Percentiles rank a stretch among this genome's conserved stretches.
phyloP scores from a whole-genome alignment of 2,329 filamentous ascomycete genomes.

The Teratosphaeria gauchensis region DNA sequence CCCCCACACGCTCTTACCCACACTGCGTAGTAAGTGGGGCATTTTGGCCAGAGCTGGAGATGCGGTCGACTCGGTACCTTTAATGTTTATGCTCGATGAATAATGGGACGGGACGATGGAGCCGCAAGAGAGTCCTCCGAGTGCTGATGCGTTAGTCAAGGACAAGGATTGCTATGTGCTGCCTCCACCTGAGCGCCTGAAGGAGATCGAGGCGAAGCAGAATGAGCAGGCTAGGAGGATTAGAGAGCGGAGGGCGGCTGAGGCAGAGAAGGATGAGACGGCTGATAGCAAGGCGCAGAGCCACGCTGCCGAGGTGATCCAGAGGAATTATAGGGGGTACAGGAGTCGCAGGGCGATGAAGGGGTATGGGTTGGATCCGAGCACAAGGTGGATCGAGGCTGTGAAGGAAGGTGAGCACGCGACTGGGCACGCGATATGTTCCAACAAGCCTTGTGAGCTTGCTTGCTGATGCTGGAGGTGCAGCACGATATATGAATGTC shows the following conservation, averaged over 20 bases:
- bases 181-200: conserved; percentile 23
- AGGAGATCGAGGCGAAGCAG: conserved; percentile 25
- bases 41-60: neutral
- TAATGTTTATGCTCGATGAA: neutral
- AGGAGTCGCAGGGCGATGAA: conserved; percentile 59
- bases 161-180: conserved; percentile 6
- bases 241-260: conserved; percentile 8
- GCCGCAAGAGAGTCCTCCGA: neutral
- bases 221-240: conserved; percentile 20
- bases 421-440: neutral
- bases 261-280: conserved; percentile 2
- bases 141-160: too few species aligned
- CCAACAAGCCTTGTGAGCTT: neutral
- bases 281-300: conserved; percentile 6
- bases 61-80: neutral
- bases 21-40: neutral
- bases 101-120: neutral
- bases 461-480: conserved; percentile 10
- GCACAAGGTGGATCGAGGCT: conserved; percentile 57
- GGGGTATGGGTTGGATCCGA: conserved; percentile 60
- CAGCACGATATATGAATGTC: conserved; percentile 45
- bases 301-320: conserved; percentile 25
- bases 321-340: conserved; percentile 67
- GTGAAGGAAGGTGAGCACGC: conserved; percentile 24
- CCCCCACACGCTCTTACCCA: neutral